A percentile compares a stretch with the other conserved stretches of the same genome.
Evolutionary conservation across 306 rosid species (phyloP).

Genomic region (Quercus cerris): DNA sequence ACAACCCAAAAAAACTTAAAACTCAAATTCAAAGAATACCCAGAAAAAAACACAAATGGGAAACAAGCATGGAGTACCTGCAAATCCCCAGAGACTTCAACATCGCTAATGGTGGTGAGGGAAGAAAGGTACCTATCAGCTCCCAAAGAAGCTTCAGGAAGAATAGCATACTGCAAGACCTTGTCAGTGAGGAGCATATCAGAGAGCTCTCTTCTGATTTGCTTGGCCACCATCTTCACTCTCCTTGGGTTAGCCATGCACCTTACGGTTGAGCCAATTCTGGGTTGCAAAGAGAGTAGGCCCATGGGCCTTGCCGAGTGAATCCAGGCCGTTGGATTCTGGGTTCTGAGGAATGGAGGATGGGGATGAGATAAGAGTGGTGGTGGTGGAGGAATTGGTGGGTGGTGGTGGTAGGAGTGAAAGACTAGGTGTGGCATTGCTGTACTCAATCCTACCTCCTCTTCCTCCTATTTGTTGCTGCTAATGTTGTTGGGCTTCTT

Average conservation of each 20-base stretch:
- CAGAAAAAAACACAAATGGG: neutral
- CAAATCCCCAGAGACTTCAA: constrained; percentile 76
- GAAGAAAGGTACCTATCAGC: constrained; percentile 88
- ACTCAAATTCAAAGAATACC: neutral
- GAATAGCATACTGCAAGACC: constrained; percentile 68
- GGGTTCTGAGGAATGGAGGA: constrained; percentile 6
- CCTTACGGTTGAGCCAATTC: constrained; percentile 26
- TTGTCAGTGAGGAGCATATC: constrained; percentile 85
- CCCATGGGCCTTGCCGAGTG: constrained; percentile 19
- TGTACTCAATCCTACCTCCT: neutral
- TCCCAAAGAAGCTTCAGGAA: constrained; percentile 89
- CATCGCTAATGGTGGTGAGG: constrained; percentile 83
- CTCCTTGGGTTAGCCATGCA: constrained; percentile 91
- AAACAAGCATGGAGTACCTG: constrained; percentile 47
- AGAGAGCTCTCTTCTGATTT: constrained; percentile 85
- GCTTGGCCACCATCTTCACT: constrained; percentile 94
- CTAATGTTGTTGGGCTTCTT: too few relatives aligned
- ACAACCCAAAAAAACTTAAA: neutral
- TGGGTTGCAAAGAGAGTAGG: constrained; percentile 3
- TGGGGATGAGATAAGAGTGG: constrained; percentile 4
- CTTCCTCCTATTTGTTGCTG: neutral
- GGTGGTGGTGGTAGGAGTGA: constrained; percentile 28
- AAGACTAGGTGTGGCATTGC: constrained; percentile 48
- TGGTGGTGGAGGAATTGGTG: neutral
- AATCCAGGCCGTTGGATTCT: constrained; percentile 22